Conservation (phyloP, 2,329 filamentous ascomycete genomes). For the Cryphonectria radicalis region DNA sequence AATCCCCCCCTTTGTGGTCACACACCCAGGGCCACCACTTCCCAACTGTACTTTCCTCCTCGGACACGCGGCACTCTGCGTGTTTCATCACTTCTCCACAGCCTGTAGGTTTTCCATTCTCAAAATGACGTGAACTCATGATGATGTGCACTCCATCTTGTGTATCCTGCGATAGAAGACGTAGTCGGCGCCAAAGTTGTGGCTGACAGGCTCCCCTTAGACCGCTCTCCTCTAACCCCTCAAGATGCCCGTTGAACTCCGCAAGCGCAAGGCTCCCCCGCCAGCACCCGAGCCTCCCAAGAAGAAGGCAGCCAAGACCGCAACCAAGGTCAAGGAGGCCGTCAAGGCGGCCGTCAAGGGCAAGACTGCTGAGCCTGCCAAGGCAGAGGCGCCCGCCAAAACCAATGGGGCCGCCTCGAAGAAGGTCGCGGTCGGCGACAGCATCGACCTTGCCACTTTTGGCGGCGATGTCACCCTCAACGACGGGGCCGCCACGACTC, state of each 20-base stretch:
- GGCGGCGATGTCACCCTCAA: conserved; percentile 81
- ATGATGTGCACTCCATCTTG: background rate
- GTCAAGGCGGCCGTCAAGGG: conserved; percentile 38
- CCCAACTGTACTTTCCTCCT: conserved; percentile 20
- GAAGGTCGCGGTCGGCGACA: conserved; percentile 58
- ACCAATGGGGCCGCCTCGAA: conserved; percentile 42
- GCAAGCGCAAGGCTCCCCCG: conserved; percentile 64
- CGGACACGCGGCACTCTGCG: conserved; percentile 19
- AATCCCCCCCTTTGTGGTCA: conserved; percentile 10
- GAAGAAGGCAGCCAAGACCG: conserved; percentile 49
- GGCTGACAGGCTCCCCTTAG: conserved; percentile 19
- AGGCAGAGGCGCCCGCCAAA: conserved; percentile 33
- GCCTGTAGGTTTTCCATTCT: conserved; percentile 16
- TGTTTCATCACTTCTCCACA: conserved; percentile 25
- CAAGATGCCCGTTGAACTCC: conserved; percentile 61
- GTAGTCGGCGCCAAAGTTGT: background rate
- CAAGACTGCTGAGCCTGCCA: conserved; percentile 28
- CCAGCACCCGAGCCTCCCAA: conserved; percentile 49
- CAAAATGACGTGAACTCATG: background rate
- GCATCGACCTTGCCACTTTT: conserved; percentile 61
- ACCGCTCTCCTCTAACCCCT: background rate
- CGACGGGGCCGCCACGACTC: conserved; percentile 77
- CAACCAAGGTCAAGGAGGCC: conserved; percentile 42
- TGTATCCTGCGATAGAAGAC: too few species aligned
- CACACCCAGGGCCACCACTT: conserved; percentile 21